Evolutionary conservation across 208 protist genomes (phyloP).

Genomic region (Novymonas esmeraldas): DNA sequence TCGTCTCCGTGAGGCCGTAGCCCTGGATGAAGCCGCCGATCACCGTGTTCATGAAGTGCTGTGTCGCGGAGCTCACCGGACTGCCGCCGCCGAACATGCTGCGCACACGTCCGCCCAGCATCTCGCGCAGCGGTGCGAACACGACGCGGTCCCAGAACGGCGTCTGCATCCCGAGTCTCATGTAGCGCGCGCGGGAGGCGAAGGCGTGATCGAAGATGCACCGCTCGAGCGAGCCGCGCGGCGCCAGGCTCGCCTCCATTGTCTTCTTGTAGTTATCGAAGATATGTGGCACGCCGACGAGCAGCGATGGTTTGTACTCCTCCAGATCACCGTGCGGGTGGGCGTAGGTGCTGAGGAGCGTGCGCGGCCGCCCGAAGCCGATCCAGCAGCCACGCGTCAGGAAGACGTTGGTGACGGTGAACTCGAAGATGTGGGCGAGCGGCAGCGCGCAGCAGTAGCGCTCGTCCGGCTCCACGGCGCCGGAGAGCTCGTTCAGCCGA

Average conservation of each 20-base stretch:
- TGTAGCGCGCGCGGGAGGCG: constrained; percentile 40
- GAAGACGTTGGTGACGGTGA: constrained; percentile 77
- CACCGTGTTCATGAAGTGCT: constrained; percentile 84
- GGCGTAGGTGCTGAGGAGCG: constrained; percentile 69
- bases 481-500: constrained; percentile 63
- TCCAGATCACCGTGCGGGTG: constrained; percentile 77
- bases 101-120: constrained; percentile 73
- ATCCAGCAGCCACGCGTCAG: constrained; percentile 66
- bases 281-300: constrained; percentile 87
- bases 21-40: constrained; percentile 79
- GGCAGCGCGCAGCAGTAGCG: constrained; percentile 88
- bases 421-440: constrained; percentile 93
- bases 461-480: constrained; percentile 47
- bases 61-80: constrained; percentile 66
- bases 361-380: constrained; percentile 81
- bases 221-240: constrained; percentile 67
- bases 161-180: constrained; percentile 68
- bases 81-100: constrained; percentile 80
- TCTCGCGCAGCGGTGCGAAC: constrained; percentile 57
- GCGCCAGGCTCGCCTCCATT: constrained; percentile 65
- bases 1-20: constrained; percentile 92
- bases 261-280: constrained; percentile 90
- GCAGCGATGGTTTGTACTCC: constrained; percentile 76
- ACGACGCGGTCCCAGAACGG: constrained; percentile 83
- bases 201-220: constrained; percentile 76